Evolutionary conservation across 768 basidiomycete species (phyloP), one percentile per base, ranked within the genome.

Genomic region (Nevesoporus exiguus): DNA sequence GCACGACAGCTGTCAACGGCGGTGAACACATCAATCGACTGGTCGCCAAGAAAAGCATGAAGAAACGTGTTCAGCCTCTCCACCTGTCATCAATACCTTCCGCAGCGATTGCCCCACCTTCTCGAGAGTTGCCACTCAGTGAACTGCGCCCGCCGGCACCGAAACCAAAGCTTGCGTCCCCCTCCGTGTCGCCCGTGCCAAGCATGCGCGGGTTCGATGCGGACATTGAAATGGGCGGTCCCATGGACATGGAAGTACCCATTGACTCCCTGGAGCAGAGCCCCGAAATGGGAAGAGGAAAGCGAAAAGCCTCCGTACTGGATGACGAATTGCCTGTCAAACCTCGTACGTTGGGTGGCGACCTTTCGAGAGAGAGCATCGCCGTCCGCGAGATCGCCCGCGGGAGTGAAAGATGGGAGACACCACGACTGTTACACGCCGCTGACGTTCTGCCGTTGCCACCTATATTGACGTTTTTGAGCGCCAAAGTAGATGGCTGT

Each of bases 11-110:
- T 49, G 69, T 71, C 47, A 73, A 72, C 49, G 72, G 75, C 2
- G 81, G 78, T 15, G 87, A 88, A 67, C 75, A 79, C 44, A 79
- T 90, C 42, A 88, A 90, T 60, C 80, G 81, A 54, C 78, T 91
- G 13, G 83, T 90, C 8, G 88, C 88, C 46, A 89, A 90, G 67
- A 80, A 88, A 51, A 82, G 77, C 49, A 78, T 73, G 2, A 88
- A 89, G 73, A 88, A 86, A 67, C 80, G 88, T 47, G 76, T 77
- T n/a, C 78, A 77, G 57, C 78, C 80, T 24, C 66, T 73, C 21
- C 72, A 73, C 59, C 60, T 74, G 45, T 70, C 70, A 11, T 58
- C 66, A 6, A 66, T 74, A 48, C 76, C 77, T 25, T 76, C 77
- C 42, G 67, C 68, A 44, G 56, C 68, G 33, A 63, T 52, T 14